Conservation (phyloP, 306 rosid species). For the Vigna radiata region DNA sequence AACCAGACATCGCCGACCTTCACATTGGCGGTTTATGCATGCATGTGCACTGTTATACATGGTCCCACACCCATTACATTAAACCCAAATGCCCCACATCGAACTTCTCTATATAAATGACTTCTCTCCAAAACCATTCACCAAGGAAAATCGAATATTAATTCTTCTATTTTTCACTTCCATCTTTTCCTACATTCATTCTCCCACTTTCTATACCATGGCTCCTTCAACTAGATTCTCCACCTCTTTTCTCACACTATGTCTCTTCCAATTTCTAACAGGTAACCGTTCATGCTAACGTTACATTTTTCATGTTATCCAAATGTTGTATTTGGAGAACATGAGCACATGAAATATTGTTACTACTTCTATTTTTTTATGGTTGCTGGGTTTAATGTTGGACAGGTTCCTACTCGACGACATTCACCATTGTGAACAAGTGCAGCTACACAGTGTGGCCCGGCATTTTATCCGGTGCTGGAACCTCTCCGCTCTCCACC, state of each 20-base stretch:
- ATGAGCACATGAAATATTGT: no score
- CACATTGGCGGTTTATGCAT: constrained; percentile 35
- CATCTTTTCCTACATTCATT: not conserved
- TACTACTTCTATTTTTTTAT: not conserved
- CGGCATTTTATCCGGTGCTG: constrained; percentile 74
- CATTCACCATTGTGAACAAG: constrained; percentile 69
- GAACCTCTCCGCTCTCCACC: constrained; percentile 63
- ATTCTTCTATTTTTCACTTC: not conserved
- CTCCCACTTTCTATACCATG: constrained; percentile 1
- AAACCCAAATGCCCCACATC: constrained; percentile 28
- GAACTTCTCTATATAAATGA: constrained; percentile 1
- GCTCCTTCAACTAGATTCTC: constrained; percentile 42
- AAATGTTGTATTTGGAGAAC: not conserved
- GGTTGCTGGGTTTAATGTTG: not conserved
- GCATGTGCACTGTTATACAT: constrained; percentile 39
- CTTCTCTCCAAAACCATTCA: constrained; percentile 38
- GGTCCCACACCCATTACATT: constrained; percentile 41
- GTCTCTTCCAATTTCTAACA: constrained; percentile 44
- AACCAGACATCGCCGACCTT: constrained; percentile 45
- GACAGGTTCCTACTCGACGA: constrained; percentile 59
- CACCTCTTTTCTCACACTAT: constrained; percentile 27
- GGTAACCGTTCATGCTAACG: constrained; percentile 46
- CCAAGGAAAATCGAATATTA: not conserved
- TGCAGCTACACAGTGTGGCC: constrained; percentile 87
- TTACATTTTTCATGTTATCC: not conserved